Conservation (phyloP, 2,329 filamentous ascomycete species). For the Colletotrichum falcatum region DNA sequence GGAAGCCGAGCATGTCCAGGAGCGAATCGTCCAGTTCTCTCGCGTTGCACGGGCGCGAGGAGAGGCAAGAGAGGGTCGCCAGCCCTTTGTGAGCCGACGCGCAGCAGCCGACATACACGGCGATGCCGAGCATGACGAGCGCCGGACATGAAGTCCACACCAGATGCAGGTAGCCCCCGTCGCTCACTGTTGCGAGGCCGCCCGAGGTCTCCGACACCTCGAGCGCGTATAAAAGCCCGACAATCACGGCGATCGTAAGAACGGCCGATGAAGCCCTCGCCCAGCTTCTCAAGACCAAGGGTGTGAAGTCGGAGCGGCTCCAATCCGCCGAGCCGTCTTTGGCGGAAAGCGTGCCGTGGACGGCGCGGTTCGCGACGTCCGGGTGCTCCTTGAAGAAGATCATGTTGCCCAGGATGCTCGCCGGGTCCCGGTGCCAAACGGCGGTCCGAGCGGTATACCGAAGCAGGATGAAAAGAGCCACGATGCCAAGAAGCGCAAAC, state of each 20-base stretch:
- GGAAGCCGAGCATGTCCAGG: constrained; percentile 21
- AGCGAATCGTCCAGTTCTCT: constrained; percentile 9
- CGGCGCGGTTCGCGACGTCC: neutral
- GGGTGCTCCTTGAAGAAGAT: constrained; percentile 8
- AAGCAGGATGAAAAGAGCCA: neutral
- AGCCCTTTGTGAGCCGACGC: constrained; percentile 2
- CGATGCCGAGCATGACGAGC: constrained; percentile 19
- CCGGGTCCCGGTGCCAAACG: constrained; percentile 26
- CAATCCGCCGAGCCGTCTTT: neutral
- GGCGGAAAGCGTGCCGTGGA: neutral
- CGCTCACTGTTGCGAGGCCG: constrained; percentile 21
- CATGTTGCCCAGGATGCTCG: constrained; percentile 21
- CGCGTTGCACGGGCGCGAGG: neutral
- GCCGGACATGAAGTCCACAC: constrained; percentile 26
- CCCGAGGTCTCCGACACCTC: neutral
- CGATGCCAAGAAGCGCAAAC: neutral
- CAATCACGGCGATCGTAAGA: constrained; percentile 8
- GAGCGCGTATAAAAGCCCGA: constrained; percentile 8
- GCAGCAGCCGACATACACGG: constrained; percentile 16
- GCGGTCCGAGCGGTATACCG: constrained; percentile 8
- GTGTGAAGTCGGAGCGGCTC: constrained; percentile 13
- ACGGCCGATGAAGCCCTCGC: neutral
- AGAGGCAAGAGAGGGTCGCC: constrained; percentile 15
- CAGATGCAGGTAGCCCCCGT: constrained; percentile 15
- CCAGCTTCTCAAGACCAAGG: constrained; percentile 15